A percentile compares a stretch with the other conserved stretches of the same genome.
Conservation (phyloP, 805 yeast genomes). For the Hanseniaspora taiwanica region DNA sequence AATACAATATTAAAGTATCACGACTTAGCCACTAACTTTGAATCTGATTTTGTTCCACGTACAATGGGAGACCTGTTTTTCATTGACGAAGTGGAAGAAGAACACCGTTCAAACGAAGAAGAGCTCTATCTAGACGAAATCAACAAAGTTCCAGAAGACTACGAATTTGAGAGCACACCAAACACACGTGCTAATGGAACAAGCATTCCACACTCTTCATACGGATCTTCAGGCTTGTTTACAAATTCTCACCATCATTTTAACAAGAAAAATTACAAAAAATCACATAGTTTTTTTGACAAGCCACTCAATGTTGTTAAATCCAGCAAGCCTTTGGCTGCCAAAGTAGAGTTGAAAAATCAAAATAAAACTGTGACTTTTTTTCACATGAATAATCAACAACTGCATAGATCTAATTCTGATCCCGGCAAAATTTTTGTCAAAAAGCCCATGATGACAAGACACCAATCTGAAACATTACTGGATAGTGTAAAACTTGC, state of each 20-base stretch:
- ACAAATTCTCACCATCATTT: constrained; percentile 6
- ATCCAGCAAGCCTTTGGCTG: constrained; percentile 21
- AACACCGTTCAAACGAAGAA: constrained; percentile 18
- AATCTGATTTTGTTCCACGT: constrained; percentile 23
- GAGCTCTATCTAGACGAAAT: constrained; percentile 39
- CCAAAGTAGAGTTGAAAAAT: constrained; percentile 22
- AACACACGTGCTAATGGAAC: too few relatives aligned
- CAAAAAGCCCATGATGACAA: neutral
- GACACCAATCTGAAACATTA: neutral
- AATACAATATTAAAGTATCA: constrained; percentile 24
- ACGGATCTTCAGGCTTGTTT: neutral
- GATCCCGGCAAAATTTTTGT: neutral
- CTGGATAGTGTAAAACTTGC: constrained; percentile 1
- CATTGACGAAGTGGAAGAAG: constrained; percentile 25
- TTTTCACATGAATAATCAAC: constrained; percentile 14
- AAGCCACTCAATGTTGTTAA: constrained; percentile 18
- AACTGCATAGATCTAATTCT: constrained; percentile 2
- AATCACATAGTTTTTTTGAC: constrained; percentile 21
- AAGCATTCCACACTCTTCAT: neutral
- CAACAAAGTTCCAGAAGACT: constrained; percentile 36
- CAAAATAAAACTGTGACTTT: constrained; percentile 28
- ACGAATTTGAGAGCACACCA: constrained; percentile 21
- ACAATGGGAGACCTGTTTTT: constrained; percentile 21
- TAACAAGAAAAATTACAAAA: constrained; percentile 8
- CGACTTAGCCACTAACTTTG: constrained; percentile 25